Evolutionary conservation across 1,139 yeast genomes (phyloP), one percentile per base, ranked within the genome.

Genomic region (Yamadazyma diospyri): DNA sequence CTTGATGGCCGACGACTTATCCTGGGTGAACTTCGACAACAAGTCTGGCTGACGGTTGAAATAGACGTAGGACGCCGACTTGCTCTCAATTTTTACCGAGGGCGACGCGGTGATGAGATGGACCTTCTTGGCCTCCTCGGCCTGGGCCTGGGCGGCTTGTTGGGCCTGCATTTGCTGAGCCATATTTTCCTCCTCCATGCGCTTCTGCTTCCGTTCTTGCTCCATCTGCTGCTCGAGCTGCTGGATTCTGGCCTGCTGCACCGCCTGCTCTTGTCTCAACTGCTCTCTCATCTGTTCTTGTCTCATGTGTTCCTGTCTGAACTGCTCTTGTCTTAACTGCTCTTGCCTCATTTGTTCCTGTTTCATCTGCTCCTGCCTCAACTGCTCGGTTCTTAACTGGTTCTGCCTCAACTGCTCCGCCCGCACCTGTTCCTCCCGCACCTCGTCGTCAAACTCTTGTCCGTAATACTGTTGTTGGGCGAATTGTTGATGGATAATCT

Each of bases 1-100:
- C 56, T 82, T 82, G 23, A 81, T 77, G 6, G 86, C 81, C 2
- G 87, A 74, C 1, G 92, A 85, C 46, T 76, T 78, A 49, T 83
- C 92, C 50, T 81, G 89, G 1, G 86, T 67, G 9, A 67, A 52
- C 43, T 81, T 80, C 27, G 78, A 72, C 49, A 83, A 65, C 47
- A 73, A 65, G 42, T 84, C 94, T 0, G 97, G 97, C 49, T 85
- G 88, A 44, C 97, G 77, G 50, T 83, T 89, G 59, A 89, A 84
- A 50, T 78, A 75, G 36, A 83, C 87, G 46, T 81, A 81, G 41
- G 67, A 68, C 10, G 15, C 4, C 4, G 17, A 4, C 21, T 21
- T 28, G 14, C 9, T 19, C 10, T 28, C 25, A 13, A 28, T 9
- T 4, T 23, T 27, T 12, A 23, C 25, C 29, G 32, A 28, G 17